Evolutionary conservation across 768 basidiomycete genomes (phyloP), one percentile per base, ranked within the genome.

Genomic region (Lentinula detonsa): DNA sequence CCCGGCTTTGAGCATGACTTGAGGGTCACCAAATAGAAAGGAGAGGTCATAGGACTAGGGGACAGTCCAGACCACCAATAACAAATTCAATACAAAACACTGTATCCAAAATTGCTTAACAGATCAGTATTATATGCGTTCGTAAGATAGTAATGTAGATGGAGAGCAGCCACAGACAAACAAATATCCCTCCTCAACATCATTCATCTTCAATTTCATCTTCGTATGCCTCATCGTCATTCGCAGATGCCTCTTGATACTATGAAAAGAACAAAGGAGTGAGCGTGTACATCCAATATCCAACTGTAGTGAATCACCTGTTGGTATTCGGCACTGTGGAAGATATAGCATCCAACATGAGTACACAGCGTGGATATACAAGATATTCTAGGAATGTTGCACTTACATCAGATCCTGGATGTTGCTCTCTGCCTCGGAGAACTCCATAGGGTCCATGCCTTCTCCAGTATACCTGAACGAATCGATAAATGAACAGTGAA

Each of bases 371-470:
- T 40, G 63, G 37, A 48, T 43, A 39, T 34, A 31, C 61, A 35
- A 35, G 1, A 55, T 21, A 48, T 1, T 16, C 9, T 6, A 23
- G 11, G n/a, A n/a, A 10, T 5, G n/a, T 8, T 35, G 16, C 23
- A 76, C 91, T 72, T 71, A 93, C 91, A 93, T 87, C 52, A 94
- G 72, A 74, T 94, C 93, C 2, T 79, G 81, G 2, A 83, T 76
- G 70, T 93, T 93, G 69, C 88, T 93, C 75, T 93, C 91, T 0
- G 93, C 92, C 71, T 94, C 92, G 0, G 88, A 82, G 72, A 94
- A 93, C 73, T 94, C 83, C 87, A 87, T 82, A 16, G 81, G 70
- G 69, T 95, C 94, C 94, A 95, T 95, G 46, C 93, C 93, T 71
- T 95, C 93, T 11, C 85, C 89, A 8, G 86, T 90, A 71, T 93